Conservation (phyloP, 306 rosid species). For the Prunus armeniaca region DNA sequence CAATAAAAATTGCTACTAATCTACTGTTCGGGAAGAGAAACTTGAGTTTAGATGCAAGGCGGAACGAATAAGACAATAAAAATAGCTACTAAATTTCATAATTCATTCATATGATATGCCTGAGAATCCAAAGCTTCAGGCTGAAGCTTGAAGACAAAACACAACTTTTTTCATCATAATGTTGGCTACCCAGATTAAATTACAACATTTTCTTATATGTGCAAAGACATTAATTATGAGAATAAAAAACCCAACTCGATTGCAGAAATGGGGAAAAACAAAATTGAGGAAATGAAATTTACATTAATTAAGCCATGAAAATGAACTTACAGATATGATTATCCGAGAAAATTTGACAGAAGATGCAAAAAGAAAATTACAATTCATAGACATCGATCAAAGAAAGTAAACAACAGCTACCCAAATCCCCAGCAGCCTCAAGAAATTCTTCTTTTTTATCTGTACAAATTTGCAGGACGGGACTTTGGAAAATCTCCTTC, state of each 20-base stretch:
- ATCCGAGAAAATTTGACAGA: background rate
- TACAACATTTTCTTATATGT: background rate
- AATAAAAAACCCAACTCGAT: background rate
- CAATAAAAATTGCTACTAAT: too few relatives aligned
- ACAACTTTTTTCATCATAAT: slow-evolving; percentile 6
- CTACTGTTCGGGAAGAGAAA: too few relatives aligned
- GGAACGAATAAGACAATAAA: too few relatives aligned
- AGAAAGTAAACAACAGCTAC: slow-evolving; percentile 16
- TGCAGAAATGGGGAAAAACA: background rate
- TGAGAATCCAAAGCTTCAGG: background rate
- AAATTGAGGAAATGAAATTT: background rate
- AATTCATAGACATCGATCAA: slow-evolving; percentile 17
- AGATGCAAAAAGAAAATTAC: slow-evolving; percentile 4
- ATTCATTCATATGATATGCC: too few relatives aligned
- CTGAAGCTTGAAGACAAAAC: slow-evolving; percentile 31
- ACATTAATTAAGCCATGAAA: background rate
- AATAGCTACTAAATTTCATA: too few relatives aligned
- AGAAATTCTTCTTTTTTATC: slow-evolving; percentile 20
- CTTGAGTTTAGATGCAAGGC: too few relatives aligned
- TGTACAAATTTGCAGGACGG: slow-evolving; percentile 15
- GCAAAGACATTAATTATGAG: too few relatives aligned
- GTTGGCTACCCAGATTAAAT: background rate
- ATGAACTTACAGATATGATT: slow-evolving; percentile 15
- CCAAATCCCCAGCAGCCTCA: slow-evolving; percentile 25
- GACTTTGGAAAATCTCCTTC: background rate